Evolutionary conservation across 208 protist genomes (phyloP), one percentile per base, ranked within the genome.

Genomic region (Porcisia deanei): DNA sequence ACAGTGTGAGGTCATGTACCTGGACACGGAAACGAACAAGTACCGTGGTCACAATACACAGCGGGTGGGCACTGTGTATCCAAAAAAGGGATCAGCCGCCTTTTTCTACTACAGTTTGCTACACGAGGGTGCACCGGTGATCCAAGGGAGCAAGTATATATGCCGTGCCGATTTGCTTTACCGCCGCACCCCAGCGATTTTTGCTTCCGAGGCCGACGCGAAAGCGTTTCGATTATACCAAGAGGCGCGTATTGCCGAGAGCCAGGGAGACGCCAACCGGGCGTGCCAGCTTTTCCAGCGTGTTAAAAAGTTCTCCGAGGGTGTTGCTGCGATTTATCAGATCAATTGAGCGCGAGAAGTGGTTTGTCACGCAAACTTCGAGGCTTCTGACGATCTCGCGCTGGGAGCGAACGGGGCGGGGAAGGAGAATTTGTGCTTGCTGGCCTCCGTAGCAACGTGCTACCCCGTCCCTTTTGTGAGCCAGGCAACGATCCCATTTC

Each of bases 21-120:
- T 87, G 14, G 89, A 96, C 66, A 63, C 77, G 53, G 10, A 77
- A 22, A 79, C 71, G 30, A 82, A 90, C 61, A 93, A 89, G 61
- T 91, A 87, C 77, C 73, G 85, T 71, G 91, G 91, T 25, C 85
- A 73, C 53, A 59, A 47, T 1, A 64, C 80, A 9, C 86, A 86
- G 47, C 86, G 86, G 8, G 81, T 95, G 25, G 88, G 87, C 12
- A 73, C 84, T 3, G 86, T 96, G 12, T 65, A 75, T 22, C 91
- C 94, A 0, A 82, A 73, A 55, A 91, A 93, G 67, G 94, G 94
- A 22, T 82, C 83, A 43, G 91, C 89, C n/a, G 88, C 87, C 0
- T 93, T 97, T 75, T 97, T 97, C 73, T 90, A 94, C 70, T 95
- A 94, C 82, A 88, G 91, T 70, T 75, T 97, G 14, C 85, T 97